phyloP scores from a whole-genome alignment of 2,329 filamentous ascomycete genomes.

The Ophiocordyceps unilateralis region DNA sequence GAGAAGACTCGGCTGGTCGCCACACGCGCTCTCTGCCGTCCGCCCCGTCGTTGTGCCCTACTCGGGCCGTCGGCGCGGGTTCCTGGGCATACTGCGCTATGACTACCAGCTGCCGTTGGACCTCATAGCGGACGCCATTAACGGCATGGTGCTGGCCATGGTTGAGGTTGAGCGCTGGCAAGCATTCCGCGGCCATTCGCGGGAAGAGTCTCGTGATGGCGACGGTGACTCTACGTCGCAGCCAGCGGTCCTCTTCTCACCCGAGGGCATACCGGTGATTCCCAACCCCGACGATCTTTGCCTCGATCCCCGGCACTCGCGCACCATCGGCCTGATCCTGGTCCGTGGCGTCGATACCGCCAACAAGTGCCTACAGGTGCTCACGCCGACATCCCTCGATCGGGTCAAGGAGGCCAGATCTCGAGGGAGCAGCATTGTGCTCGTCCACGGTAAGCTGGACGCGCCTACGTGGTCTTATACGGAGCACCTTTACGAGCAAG shows the following conservation, averaged over 20 bases:
- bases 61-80: slow-evolving; percentile 26
- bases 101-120: slow-evolving; percentile 42
- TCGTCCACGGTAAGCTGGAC: slow-evolving; percentile 54
- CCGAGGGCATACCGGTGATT: slow-evolving; percentile 46
- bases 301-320: slow-evolving; percentile 42
- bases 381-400: slow-evolving; percentile 38
- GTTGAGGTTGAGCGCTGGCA: slow-evolving; percentile 38
- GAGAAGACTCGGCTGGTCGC: slow-evolving; percentile 25
- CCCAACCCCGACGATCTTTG: slow-evolving; percentile 32
- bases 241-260: slow-evolving; percentile 8
- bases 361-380: slow-evolving; percentile 38
- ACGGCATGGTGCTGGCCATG: slow-evolving; percentile 52
- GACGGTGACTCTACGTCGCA: slow-evolving; percentile 1
- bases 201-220: not conserved
- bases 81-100: slow-evolving; percentile 52
- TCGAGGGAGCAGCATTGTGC: slow-evolving; percentile 33
- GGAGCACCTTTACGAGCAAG: slow-evolving; percentile 36
- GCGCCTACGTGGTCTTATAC: slow-evolving; percentile 52
- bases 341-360: slow-evolving; percentile 50
- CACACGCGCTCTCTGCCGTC: slow-evolving; percentile 34
- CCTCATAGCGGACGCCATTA: slow-evolving; percentile 46
- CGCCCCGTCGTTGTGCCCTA: slow-evolving; percentile 49
- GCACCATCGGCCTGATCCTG: slow-evolving; percentile 46
- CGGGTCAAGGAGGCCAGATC: slow-evolving; percentile 21
- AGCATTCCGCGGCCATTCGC: slow-evolving; percentile 26